Evolutionary conservation across 73 alveolate genomes (phyloP).

Genomic region (Tetrahymena malaccensis): DNA sequence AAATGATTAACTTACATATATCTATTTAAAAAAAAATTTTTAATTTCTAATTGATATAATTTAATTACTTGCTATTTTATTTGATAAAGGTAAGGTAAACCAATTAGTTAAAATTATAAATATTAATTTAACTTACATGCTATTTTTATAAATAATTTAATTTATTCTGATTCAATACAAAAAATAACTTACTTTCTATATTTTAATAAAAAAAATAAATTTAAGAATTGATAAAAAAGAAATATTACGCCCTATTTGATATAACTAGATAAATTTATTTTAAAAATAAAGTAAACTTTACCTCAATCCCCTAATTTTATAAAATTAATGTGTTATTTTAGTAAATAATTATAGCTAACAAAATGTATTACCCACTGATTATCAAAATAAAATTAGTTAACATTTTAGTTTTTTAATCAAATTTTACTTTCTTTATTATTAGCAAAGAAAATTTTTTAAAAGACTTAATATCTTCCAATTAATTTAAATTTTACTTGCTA

Average conservation of each 20-base stretch:
- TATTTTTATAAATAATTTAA: no score
- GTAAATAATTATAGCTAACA: background rate
- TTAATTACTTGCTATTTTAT: background rate
- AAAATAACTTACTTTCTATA: background rate
- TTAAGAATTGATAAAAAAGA: no score
- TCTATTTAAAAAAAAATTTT: background rate
- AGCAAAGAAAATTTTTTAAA: no score
- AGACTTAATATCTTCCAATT: no score
- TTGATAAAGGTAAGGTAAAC: no score
- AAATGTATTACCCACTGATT: background rate
- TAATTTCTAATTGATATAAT: no score
- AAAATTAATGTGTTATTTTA: background rate
- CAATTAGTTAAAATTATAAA: no score
- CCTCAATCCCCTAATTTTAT: background rate
- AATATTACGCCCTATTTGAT: background rate
- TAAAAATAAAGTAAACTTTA: background rate
- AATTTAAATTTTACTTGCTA: background rate
- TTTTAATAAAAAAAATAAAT: no score
- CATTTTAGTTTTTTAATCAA: background rate
- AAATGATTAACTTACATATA: background rate
- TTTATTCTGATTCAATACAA: no score
- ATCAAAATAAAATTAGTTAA: background rate
- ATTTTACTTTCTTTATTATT: background rate
- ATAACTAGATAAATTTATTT: background rate
- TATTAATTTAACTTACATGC: background rate